Evolutionary conservation across 352 stramenopile genomes (phyloP), one percentile per base, ranked within the genome.

Genomic region (Saprolegnia diclina): DNA sequence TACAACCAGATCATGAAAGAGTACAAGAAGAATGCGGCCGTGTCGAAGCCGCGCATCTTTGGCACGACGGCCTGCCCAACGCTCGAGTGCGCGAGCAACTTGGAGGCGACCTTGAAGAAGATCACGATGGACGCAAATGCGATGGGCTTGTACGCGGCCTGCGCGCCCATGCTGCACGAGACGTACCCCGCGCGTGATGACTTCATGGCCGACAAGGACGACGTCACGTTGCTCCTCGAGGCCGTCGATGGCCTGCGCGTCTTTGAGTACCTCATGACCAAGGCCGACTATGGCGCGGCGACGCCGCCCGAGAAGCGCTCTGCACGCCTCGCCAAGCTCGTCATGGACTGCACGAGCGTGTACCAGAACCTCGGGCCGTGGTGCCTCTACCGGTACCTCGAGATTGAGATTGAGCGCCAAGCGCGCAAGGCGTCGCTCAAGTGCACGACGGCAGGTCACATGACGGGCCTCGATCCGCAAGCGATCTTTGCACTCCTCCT

Each of bases 1-100:
- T 96, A 96, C 74, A 87, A 87, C 32, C 87, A 94, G 46, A 75
- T 96, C 19, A 90, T 95, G 45, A 90, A 89, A 54, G 79, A 94
- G 71, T 95, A 92, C 72, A 76, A 88, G 40, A 53, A 77, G n/a
- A 57, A 72, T 19, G 7, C 29, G 14, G 18, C 50, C 5, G 44
- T 44, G 2, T 45, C 35, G 0, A 81, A 85, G 78, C 87, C 87
- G 21, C 79, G 81, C 21, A 85, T 96, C 62, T 96, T 96, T 64
- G 89, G 89, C 38, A 91, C 90, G 19, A 96, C 89, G 13, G 83
- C 89, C 7, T 84, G 77, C 48, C 80, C 78, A 2, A 94, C 85
- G 13, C 82, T 80, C 44, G 74, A 90, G 53, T 95, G 87, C 61
- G 83, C 83, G 1, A 65, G 82, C 45, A 83, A 88, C 38, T 74